Conservation (phyloP, 306 rosid genomes). For the Rosa multiflora region DNA sequence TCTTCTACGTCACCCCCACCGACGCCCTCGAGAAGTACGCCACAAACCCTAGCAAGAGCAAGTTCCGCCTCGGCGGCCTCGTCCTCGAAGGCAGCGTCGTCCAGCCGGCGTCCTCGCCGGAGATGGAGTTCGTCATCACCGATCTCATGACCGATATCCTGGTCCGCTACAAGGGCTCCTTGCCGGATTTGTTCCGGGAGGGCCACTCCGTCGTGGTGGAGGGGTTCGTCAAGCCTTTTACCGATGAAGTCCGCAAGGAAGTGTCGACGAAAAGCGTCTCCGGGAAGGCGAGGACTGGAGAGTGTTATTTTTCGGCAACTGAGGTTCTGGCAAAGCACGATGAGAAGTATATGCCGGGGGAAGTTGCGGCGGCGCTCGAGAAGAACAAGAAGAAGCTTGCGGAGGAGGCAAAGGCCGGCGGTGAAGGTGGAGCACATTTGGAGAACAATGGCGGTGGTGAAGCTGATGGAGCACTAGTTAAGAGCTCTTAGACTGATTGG, state of each 20-base stretch:
- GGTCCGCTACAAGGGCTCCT: slow-evolving; percentile 66
- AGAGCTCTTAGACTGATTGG: slow-evolving; percentile 37
- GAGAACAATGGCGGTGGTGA: neutral
- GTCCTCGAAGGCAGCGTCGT: slow-evolving; percentile 89
- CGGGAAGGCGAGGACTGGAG: slow-evolving; percentile 63
- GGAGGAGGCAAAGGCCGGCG: slow-evolving; percentile 22
- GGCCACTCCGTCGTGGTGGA: slow-evolving; percentile 92
- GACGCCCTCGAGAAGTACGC: slow-evolving; percentile 60
- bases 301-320: slow-evolving; percentile 65
- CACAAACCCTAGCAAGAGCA: slow-evolving; percentile 62
- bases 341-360: slow-evolving; percentile 90
- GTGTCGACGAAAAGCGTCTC: slow-evolving; percentile 56
- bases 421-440: neutral
- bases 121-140: slow-evolving; percentile 81
- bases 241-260: slow-evolving; percentile 58
- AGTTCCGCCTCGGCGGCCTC: slow-evolving; percentile 85
- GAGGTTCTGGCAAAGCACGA: slow-evolving; percentile 96
- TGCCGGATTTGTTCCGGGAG: slow-evolving; percentile 89
- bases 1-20: slow-evolving; percentile 86
- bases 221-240: slow-evolving; percentile 81
- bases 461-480: slow-evolving; percentile 22
- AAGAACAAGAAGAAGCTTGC: slow-evolving; percentile 76
- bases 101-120: slow-evolving; percentile 68
- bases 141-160: slow-evolving; percentile 84
- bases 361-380: slow-evolving; percentile 84